Evolutionary conservation across 441 rosid species (phyloP), one percentile per base, ranked within the genome.

Genomic region (Hura crepitans): DNA sequence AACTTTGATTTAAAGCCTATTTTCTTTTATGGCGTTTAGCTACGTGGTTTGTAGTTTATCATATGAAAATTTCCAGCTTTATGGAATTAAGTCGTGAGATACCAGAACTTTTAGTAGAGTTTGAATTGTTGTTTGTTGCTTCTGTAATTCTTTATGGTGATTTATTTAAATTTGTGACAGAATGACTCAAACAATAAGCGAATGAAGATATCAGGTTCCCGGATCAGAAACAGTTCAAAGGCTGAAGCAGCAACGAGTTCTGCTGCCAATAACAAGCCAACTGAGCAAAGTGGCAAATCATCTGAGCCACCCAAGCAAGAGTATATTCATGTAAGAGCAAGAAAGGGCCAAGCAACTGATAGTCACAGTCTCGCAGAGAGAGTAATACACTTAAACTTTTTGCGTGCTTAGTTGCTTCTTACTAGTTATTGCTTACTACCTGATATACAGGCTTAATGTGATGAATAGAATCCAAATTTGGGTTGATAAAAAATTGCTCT

Each of bases 321-420:
- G 71, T 88, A 84, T 33, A 79, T 88, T 63, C 94, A 87, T 81
- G 93, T 91, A 20, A 88, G 95, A 77, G 93, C 90, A 30, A 85
- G 85, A 82, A 81, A 95, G 79, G 97, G 95, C 45, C 93, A 89
- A 84, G 97, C 97, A 50, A 91, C 97, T 65, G 96, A 88, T 76
- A 88, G 96, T 71, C 96, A 90, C 77, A 89, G 96, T 75, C 75
- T 89, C 69, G 90, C 96, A 17, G 96, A 90, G 76, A 87, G 94
- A 85, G 94, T 90, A 85, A 80, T 74, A 79, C 57, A 13, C 79
- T 75, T 67, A 23, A 73, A 56, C 56, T n/a, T n/a, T n/a, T n/a
- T n/a, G n/a, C n/a, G n/a, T n/a, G n/a, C n/a, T n/a, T n/a, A n/a
- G n/a, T n/a, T n/a, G n/a, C n/a, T n/a, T n/a, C n/a, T n/a, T 77